Base-by-base conservation (phyloP, 208 protist species). In the Trypanosoma congolense region DNA sequence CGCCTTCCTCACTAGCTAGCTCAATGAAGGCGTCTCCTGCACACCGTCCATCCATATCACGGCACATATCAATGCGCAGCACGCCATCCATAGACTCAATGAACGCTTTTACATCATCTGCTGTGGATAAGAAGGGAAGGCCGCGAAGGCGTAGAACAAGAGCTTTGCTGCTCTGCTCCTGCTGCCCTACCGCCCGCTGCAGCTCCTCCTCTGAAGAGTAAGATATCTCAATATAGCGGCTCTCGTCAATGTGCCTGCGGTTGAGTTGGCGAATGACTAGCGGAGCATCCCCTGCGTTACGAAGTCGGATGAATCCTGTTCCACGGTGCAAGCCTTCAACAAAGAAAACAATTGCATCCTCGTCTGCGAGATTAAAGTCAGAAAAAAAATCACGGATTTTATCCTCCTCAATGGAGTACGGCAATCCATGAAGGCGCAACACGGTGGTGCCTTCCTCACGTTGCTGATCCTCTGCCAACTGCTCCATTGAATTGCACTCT, bases 11-110 rank as follows among this genome's bases (percentile, higher is more conserved):
- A 9, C 21, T 66, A 12, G 42, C 35, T 14, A 92, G 50, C 54
- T 88, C 77, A 19, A 92, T 58, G 52, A 83, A 93, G 14, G 80
- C 82, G 45, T 90, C 75, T 2, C 86, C 86, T 3, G 77, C 87
- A 48, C 56, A 73, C 40, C 73, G 63, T 0, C 65, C 70, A 2
- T 78, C 70, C 21, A 36, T 10, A 48, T 84, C 65, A 10, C 41
- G 31, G 45, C 75, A 76, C 2, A 90, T 40, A 18, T 86, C 75
- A 12, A 88, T 26, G 16, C 63, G 56, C 5, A 63, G 21, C 21
- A 79, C 69, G 25, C 65, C 66, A 0, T 62, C 36, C 6, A 83
- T 65, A 18, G 19, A 48, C 3, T 53, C 30, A 12, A 90, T 36
- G 42, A 90, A 90, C 14, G 50, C 56, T 10, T 28, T 31, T 19